phyloP scores from a whole-genome alignment of 23 red algal genomes.

The Gracilaria vermiculophylla region DNA sequence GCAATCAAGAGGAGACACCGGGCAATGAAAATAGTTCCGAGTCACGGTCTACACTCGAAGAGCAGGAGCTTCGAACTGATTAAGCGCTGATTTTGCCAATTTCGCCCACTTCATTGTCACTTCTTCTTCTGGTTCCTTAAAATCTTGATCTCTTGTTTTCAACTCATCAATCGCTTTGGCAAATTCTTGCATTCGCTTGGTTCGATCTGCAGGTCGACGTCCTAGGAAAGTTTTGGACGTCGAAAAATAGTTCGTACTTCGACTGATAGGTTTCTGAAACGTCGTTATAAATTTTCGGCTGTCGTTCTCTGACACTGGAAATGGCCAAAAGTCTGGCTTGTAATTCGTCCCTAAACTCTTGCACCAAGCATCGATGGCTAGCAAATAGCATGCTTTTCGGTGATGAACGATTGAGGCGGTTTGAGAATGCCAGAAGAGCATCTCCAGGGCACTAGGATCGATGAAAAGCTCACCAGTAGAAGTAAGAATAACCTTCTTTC shows the following conservation, averaged over 20 bases:
- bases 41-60: not conserved
- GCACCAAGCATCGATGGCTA: constrained; percentile 68
- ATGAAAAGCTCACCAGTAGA: constrained; percentile 65
- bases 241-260: not conserved
- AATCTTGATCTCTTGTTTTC: not conserved
- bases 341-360: constrained; percentile 44
- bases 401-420: constrained; percentile 54
- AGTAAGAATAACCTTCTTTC: constrained; percentile 63
- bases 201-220: not conserved
- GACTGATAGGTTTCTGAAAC: constrained; percentile 36
- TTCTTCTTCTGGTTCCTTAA: not conserved
- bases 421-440: constrained; percentile 70
- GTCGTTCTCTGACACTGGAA: constrained; percentile 59
- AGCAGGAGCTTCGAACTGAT: no score
- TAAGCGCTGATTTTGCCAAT: not conserved
- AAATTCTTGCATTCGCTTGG: constrained; percentile 8
- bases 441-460: constrained; percentile 68
- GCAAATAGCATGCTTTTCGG: constrained; percentile 62
- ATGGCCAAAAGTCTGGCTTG: constrained; percentile 69
- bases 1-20: not conserved
- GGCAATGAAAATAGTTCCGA: not conserved
- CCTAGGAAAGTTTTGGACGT: not conserved
- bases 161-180: constrained; percentile 32
- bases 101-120: not conserved
- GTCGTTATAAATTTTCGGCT: constrained; percentile 49